Evolutionary conservation across 345 rosid genomes (phyloP).

Genomic region (Ceriops decandra): DNA sequence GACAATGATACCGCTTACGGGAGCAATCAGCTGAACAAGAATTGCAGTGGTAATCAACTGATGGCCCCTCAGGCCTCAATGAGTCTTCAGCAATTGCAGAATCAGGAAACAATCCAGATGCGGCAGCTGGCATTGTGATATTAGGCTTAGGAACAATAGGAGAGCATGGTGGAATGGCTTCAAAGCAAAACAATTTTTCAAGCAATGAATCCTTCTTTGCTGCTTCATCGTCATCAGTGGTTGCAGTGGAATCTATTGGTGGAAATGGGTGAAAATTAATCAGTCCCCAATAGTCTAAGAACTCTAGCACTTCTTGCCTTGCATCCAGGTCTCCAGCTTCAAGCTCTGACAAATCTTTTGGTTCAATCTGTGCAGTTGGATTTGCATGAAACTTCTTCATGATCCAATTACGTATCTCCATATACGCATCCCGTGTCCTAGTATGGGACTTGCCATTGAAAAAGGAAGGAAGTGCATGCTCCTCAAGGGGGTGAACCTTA

Average conservation of each 20-base stretch:
- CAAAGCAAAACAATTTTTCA: conserved; percentile 72
- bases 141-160: conserved; percentile 44
- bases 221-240: conserved; percentile 33
- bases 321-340: conserved; percentile 74
- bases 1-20: conserved; percentile 98
- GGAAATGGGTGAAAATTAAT: conserved; percentile 92
- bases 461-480: conserved; percentile 71
- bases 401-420: conserved; percentile 85
- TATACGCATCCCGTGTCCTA: conserved; percentile 59
- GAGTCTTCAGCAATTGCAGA: conserved; percentile 71
- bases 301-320: conserved; percentile 86
- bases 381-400: conserved; percentile 74
- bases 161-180: conserved; percentile 47
- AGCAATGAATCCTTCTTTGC: conserved; percentile 47
- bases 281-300: conserved; percentile 98
- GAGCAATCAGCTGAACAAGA: conserved; percentile 99
- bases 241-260: conserved; percentile 37
- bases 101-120: conserved; percentile 72
- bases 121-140: conserved; percentile 42
- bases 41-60: conserved; percentile 97
- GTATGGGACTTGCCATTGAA: conserved; percentile 71
- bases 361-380: conserved; percentile 56
- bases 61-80: conserved; percentile 70
- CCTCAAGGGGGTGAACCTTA: conserved; percentile 75
- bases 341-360: conserved; percentile 69